Conservation (phyloP, 441 rosid species). For the Francoa sonchifolia region DNA sequence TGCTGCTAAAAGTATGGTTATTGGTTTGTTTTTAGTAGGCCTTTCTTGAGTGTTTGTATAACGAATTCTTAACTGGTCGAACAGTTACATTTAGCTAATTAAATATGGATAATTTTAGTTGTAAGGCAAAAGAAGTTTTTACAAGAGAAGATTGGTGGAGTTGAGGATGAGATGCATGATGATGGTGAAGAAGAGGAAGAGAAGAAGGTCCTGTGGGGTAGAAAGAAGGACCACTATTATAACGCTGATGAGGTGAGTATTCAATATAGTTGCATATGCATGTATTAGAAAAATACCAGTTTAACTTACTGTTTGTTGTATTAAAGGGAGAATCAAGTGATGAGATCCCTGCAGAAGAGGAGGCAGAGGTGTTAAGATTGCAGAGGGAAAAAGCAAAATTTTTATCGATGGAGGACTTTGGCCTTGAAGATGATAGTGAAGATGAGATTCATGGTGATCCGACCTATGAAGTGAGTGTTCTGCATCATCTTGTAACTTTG, state of each 20-base stretch:
- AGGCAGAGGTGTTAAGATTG: conserved; percentile 40
- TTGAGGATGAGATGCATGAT: conserved; percentile 57
- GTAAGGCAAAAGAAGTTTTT: conserved; percentile 50
- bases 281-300: too few relatives aligned
- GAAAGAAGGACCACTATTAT: conserved; percentile 26
- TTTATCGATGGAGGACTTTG: conserved; percentile 58
- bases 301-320: too few relatives aligned
- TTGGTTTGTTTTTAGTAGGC: not conserved
- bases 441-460: conserved; percentile 45
- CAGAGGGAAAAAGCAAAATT: conserved; percentile 29
- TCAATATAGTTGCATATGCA: too few relatives aligned
- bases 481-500: conserved; percentile 1
- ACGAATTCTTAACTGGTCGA: not conserved
- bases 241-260: conserved; percentile 52
- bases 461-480: conserved; percentile 45
- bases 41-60: not conserved
- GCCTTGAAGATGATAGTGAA: conserved; percentile 41
- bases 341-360: conserved; percentile 51
- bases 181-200: conserved; percentile 42
- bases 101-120: conserved; percentile 31
- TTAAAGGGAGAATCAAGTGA: conserved; percentile 55
- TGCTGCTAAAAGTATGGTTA: conserved; percentile 49
- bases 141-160: conserved; percentile 47
- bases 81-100: not conserved
- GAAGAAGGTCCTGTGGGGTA: conserved; percentile 38